Percentiles rank a stretch among this genome's conserved stretches.
Evolutionary conservation across 1,284 basidiomycete species (phyloP).

Genomic region (Ustilago trichophora): DNA sequence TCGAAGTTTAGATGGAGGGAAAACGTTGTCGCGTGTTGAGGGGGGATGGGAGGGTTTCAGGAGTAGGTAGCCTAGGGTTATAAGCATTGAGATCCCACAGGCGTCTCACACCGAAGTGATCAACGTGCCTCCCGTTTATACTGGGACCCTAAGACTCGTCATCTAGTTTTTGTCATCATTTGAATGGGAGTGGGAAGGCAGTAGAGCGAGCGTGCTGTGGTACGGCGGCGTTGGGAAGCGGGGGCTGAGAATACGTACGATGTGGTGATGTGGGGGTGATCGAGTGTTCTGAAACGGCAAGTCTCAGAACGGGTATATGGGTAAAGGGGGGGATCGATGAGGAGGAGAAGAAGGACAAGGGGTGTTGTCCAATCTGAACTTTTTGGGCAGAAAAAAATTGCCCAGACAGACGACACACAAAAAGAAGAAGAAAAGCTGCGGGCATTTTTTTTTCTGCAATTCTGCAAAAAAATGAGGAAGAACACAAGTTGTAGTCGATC

Average conservation of each 20-base stretch:
- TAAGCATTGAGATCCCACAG: conserved; percentile 51
- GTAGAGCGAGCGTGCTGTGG: neutral
- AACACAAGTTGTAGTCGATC: no score
- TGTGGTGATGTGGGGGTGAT: conserved; percentile 14
- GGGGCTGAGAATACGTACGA: conserved; percentile 38
- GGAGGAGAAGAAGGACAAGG: conserved; percentile 14
- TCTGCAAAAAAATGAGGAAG: no score
- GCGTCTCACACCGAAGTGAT: conserved; percentile 31
- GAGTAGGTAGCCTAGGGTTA: conserved; percentile 61
- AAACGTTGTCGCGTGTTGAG: neutral
- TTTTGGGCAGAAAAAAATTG: conserved; percentile 1
- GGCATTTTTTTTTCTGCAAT: no score
- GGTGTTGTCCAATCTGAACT: neutral
- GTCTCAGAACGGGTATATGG: conserved; percentile 48
- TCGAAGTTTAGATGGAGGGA: neutral
- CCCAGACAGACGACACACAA: conserved; percentile 1
- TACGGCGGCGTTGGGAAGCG: no score
- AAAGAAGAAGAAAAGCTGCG: neutral
- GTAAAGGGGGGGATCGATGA: conserved; percentile 29
- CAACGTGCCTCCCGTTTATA: conserved; percentile 43
- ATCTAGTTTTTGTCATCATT: conserved; percentile 60
- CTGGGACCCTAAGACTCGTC: conserved; percentile 60
- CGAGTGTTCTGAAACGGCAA: conserved; percentile 39
- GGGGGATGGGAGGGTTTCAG: conserved; percentile 24
- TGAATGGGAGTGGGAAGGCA: neutral